Evolutionary conservation across 176 grass and related monocot genomes (phyloP).

Genomic region (Cymbopogon citratus): DNA sequence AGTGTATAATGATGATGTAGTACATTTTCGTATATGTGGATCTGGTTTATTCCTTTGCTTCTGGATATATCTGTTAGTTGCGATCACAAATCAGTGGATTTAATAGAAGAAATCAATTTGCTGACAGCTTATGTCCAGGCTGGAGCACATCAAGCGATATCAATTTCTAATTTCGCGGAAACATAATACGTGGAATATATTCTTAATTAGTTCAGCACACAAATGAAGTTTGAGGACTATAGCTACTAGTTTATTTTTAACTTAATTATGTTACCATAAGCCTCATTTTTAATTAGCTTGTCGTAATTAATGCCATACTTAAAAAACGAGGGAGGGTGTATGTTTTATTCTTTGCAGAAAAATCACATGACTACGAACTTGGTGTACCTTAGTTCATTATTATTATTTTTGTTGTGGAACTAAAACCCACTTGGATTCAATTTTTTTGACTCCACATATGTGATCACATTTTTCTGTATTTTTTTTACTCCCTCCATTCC

Average conservation of each 20-base stretch:
- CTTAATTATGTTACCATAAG: background rate
- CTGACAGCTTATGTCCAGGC: background rate
- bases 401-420: no score
- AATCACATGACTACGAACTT: background rate
- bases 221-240: background rate
- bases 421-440: no score
- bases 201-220: background rate
- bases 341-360: background rate
- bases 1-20: slow-evolving; percentile 2
- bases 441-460: no score
- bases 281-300: background rate
- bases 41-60: background rate
- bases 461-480: no score
- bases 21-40: background rate
- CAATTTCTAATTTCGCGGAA: background rate
- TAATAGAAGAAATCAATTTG: background rate
- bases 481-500: no score
- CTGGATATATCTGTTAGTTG: background rate
- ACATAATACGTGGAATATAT: background rate
- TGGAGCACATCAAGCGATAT: background rate
- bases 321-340: background rate
- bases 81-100: slow-evolving; percentile 1
- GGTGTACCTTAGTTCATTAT: no score
- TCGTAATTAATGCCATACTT: background rate
- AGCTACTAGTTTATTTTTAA: background rate